Evolutionary conservation across 345 rosid species (phyloP).

Genomic region (Euphorbia peplus): DNA sequence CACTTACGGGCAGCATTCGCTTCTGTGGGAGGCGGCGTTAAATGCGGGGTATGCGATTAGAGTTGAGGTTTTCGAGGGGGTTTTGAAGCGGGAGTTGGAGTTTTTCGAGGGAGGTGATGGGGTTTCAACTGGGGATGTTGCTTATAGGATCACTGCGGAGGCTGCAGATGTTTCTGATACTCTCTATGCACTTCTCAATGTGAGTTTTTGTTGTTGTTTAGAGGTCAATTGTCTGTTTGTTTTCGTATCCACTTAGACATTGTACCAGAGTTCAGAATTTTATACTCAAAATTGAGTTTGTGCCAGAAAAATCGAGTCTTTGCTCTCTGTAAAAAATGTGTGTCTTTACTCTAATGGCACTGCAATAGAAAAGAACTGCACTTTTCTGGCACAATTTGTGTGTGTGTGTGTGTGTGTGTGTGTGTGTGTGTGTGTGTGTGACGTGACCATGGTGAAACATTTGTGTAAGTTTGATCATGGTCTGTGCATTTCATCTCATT

Average conservation of each 20-base stretch:
- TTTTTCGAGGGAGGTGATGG: conserved; percentile 75
- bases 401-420: neutral
- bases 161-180: conserved; percentile 79
- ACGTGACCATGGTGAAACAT: neutral
- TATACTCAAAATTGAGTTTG: too few relatives aligned
- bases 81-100: conserved; percentile 63
- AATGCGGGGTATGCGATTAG: conserved; percentile 52
- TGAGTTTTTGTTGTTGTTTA: conserved; percentile 26
- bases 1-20: conserved; percentile 69
- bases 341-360: too few relatives aligned
- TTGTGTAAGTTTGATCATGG: neutral
- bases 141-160: conserved; percentile 73
- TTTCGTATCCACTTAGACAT: neutral
- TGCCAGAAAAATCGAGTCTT: too few relatives aligned
- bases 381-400: neutral
- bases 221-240: neutral
- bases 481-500: neutral
- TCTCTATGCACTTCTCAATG: conserved; percentile 74
- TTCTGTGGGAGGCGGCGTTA: conserved; percentile 81
- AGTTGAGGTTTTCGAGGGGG: conserved; percentile 55
- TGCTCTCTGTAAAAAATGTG: too few relatives aligned
- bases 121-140: conserved; percentile 71
- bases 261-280: too few relatives aligned
- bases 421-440: neutral
- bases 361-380: too few relatives aligned